Evolutionary conservation across 2,329 filamentous ascomycete genomes (phyloP).

Genomic region (Colletotrichum magnum): DNA sequence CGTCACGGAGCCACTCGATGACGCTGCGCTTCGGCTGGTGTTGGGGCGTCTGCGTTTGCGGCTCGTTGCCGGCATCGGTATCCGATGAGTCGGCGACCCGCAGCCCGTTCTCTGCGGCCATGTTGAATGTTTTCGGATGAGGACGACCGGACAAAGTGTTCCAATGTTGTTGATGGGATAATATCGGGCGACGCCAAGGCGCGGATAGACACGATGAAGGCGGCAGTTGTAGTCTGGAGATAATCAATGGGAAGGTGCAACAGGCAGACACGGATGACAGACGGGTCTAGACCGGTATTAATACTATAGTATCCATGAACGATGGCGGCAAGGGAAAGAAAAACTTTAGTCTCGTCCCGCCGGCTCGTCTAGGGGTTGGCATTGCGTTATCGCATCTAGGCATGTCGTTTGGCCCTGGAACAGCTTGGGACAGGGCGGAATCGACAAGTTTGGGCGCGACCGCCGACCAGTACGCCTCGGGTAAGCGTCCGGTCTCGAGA

Average conservation of each 20-base stretch:
- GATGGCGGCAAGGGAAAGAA: constrained; percentile 5
- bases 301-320: constrained; percentile 14
- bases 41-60: neutral
- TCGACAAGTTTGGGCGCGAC: constrained; percentile 11
- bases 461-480: constrained; percentile 35
- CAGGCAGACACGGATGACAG: neutral
- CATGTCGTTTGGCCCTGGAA: constrained; percentile 27
- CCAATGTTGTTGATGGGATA: neutral
- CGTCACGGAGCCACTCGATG: constrained; percentile 39
- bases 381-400: constrained; percentile 37
- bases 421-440: constrained; percentile 13
- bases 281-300: neutral
- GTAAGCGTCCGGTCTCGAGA: constrained; percentile 26
- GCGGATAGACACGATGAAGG: neutral
- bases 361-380: constrained; percentile 19
- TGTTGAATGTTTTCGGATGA: neutral
- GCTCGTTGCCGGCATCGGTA: constrained; percentile 27
- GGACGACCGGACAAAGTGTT: neutral
- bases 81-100: constrained; percentile 34
- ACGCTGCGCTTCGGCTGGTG: constrained; percentile 20
- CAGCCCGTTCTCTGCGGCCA: constrained; percentile 31
- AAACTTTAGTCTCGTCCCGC: constrained; percentile 6
- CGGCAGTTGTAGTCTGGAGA: neutral
- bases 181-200: neutral
- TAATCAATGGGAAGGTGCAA: neutral